These are phyloP conservation scores for Dunaliella primolecta DNA, from an alignment of 139 green algal genomes.

Conservation along the genomic window DNA sequence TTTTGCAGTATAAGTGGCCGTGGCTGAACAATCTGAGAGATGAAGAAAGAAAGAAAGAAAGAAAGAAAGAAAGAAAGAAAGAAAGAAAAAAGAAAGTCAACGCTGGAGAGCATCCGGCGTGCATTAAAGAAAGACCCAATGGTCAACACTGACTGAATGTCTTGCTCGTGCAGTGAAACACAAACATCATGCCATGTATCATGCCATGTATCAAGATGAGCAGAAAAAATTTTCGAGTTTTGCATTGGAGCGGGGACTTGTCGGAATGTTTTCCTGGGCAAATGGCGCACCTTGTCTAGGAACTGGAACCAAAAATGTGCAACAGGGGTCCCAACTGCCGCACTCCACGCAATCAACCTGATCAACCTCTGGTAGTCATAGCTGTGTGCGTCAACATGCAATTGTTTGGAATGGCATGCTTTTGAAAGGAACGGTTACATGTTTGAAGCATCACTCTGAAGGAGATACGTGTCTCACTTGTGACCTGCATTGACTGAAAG, in stretches of 20 bases:
- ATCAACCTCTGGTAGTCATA: slow-evolving; percentile 34
- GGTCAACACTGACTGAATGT: no score
- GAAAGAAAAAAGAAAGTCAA: not conserved
- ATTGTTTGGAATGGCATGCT: not conserved
- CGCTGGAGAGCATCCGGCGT: not conserved
- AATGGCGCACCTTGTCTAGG: slow-evolving; percentile 39
- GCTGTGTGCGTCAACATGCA: slow-evolving; percentile 6
- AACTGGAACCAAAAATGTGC: slow-evolving; percentile 50
- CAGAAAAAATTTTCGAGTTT: not conserved
- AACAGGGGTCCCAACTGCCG: slow-evolving; percentile 35
- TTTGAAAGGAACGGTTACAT: not conserved
- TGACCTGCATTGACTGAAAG: not conserved
- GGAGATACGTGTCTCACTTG: not conserved
- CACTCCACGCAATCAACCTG: slow-evolving; percentile 33
- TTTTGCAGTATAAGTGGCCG: no score
- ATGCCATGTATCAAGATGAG: not conserved
- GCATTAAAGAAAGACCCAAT: not conserved
- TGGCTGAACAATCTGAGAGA: not conserved
- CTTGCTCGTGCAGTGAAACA: not conserved
- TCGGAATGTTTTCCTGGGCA: not conserved
- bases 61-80: not conserved
- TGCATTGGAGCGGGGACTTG: not conserved
- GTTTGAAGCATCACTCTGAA: not conserved
- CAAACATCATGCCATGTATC: not conserved
- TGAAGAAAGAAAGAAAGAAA: not conserved